These are phyloP conservation scores for Curvularia spicifera DNA, from an alignment of 2,329 filamentous ascomycete species.

Conservation along the genomic window DNA sequence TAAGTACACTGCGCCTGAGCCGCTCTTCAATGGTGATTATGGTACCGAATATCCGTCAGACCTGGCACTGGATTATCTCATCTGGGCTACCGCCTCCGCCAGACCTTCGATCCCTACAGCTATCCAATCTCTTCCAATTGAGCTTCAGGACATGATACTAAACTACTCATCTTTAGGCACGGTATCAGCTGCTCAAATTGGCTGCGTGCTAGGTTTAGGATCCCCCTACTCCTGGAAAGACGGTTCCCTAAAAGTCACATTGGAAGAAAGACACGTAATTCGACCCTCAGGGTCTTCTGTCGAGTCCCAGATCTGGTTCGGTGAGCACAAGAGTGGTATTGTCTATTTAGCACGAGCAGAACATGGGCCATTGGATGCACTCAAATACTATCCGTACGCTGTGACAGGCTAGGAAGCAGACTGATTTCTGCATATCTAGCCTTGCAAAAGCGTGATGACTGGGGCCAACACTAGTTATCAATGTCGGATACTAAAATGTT, in stretches of 20 bases:
- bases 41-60: neutral
- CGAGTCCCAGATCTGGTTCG: conserved; percentile 19
- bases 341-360: conserved; percentile 16
- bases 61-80: conserved; percentile 3
- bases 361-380: no score
- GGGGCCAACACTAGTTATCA: no score
- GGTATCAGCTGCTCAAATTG: conserved; percentile 17
- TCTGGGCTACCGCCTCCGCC: conserved; percentile 7
- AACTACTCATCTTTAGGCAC: conserved; percentile 12
- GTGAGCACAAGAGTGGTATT: conserved; percentile 16
- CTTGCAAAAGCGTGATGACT: no score
- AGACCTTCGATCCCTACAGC: conserved; percentile 12
- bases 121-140: conserved; percentile 15
- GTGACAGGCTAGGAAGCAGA: no score
- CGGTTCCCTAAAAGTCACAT: conserved; percentile 11
- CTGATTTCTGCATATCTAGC: no score
- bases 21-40: conserved; percentile 4
- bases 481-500: no score
- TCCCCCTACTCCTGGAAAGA: conserved; percentile 21
- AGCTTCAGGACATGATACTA: conserved; percentile 15
- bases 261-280: conserved; percentile 18
- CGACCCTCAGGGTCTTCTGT: conserved; percentile 11
- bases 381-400: no score
- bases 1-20: conserved; percentile 3
- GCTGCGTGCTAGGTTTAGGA: conserved; percentile 19